Base-by-base conservation (phyloP, 768 basidiomycete species). In the Daedalea quercina region DNA sequence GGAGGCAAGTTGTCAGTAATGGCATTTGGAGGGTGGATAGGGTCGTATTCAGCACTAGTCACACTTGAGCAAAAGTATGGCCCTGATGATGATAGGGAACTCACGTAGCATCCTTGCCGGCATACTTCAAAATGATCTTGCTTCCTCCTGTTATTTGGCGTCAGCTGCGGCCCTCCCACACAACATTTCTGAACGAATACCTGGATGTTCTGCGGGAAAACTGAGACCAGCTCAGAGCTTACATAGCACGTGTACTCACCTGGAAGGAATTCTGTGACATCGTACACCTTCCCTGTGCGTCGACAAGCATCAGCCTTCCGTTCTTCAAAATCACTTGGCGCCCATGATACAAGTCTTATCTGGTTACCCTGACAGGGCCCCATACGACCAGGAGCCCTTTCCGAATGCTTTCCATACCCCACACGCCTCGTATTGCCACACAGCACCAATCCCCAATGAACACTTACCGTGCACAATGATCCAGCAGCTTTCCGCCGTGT, bases 1-100 rank as follows among this genome's bases (percentile, higher is more conserved):
- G 75, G 77, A 6, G 87, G 85, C 24, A 94, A 70, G 65, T 93
- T 80, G 19, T 79, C 82, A 20, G 78, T 82, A 57, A 88, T 92
- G 51, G 78, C 88, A 65, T 84, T 84, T 37, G 80, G 91, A 2
- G 94, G 93, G 63, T 95, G 94, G 47, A 96, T 90, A 1, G 88
- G 87, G 23, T 91, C 91, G 57, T 92, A 92, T 69, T 87, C 90
- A 56, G 60, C 65, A 11, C 67, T 69, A 44, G 11, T 11, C 28
- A 31, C 11, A 31, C n/a, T n/a, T n/a, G n/a, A n/a, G n/a, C 28
- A 31, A 6, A 31, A 31, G 28, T 11, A 31, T 31, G 28, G 28
- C 28, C 4, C 28, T 6, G 11, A 6, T 4, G 4, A 6, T 31
- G 28, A 31, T 31, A 9, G 3, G 23, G 7, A 9, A n/a, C 66